Evolutionary conservation across 1,139 yeast species (phyloP).

Genomic region (Entelexis sorbosivorans): DNA sequence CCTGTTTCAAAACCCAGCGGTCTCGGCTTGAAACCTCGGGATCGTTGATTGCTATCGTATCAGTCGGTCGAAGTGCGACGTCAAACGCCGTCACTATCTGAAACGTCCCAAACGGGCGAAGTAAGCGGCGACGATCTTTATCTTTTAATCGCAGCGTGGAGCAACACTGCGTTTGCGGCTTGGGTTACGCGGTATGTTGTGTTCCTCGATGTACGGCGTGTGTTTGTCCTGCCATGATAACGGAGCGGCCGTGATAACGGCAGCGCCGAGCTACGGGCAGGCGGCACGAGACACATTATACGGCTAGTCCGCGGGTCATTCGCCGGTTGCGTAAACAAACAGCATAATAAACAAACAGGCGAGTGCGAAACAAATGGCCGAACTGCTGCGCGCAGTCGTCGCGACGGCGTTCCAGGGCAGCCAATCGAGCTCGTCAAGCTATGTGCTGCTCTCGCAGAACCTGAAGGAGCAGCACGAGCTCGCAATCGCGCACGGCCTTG

Average conservation of each 20-base stretch:
- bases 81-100: neutral
- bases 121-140: neutral
- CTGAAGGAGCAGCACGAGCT: slow-evolving; percentile 40
- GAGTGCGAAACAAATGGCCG: neutral
- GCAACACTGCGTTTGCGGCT: neutral
- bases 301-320: neutral
- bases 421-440: slow-evolving; percentile 63
- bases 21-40: neutral
- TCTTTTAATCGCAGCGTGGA: no score
- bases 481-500: slow-evolving; percentile 43
- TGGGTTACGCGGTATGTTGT: neutral
- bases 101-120: neutral
- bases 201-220: neutral
- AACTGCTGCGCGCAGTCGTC: slow-evolving; percentile 28
- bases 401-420: slow-evolving; percentile 73
- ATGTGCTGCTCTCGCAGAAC: slow-evolving; percentile 55
- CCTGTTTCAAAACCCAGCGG: no score
- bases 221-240: neutral
- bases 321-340: neutral
- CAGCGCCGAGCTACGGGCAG: neutral
- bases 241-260: neutral
- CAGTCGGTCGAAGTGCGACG: neutral
- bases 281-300: neutral
- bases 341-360: neutral
- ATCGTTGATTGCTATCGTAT: neutral